phyloP scores from a whole-genome alignment of 179 eudicot species.

The Silene noctiflora region DNA sequence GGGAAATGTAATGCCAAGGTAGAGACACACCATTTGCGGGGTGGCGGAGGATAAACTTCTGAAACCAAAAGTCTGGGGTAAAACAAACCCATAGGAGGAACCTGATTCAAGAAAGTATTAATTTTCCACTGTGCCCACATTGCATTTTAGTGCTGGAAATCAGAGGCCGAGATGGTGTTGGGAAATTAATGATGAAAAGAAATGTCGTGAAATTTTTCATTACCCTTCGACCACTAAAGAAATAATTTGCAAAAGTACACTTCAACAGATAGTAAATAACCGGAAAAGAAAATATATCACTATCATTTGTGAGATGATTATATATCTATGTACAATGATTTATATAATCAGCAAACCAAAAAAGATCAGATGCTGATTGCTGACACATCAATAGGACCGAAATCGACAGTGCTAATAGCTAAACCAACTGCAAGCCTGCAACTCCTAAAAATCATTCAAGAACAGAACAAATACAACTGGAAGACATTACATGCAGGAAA shows the following conservation, averaged over 20 bases:
- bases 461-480: background rate
- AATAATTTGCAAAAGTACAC: background rate
- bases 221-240: background rate
- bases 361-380: background rate
- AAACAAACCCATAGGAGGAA: slow-evolving; percentile 98
- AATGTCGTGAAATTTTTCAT: background rate
- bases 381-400: background rate
- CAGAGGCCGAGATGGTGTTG: background rate
- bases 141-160: background rate
- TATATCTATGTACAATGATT: background rate
- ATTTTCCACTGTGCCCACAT: background rate
- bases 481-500: background rate
- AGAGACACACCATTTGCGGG: slow-evolving; percentile 70
- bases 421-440: background rate
- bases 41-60: slow-evolving; percentile 91
- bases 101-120: slow-evolving; percentile 49
- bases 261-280: background rate
- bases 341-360: background rate
- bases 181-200: slow-evolving; percentile 10
- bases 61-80: slow-evolving; percentile 94
- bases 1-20: slow-evolving; percentile 9
- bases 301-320: background rate
- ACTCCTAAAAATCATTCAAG: background rate
- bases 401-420: background rate
- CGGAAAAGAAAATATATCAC: background rate